Evolutionary conservation across 1,284 basidiomycete genomes (phyloP).

Genomic region (Earliella scabrosa): DNA sequence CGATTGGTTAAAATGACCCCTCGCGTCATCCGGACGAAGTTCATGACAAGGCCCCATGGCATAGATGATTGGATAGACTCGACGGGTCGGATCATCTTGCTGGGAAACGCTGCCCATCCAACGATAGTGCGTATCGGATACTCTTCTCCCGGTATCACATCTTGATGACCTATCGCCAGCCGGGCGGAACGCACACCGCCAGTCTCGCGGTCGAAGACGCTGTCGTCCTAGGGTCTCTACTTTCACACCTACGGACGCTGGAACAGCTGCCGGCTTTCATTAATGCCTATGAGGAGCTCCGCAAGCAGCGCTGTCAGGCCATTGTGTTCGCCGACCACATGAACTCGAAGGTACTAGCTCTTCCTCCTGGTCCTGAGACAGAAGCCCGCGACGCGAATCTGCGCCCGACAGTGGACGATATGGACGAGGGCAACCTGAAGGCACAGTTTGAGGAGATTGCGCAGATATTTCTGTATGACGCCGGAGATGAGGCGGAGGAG

Average conservation of each 20-base stretch:
- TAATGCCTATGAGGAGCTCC: conserved; percentile 49
- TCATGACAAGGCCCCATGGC: conserved; percentile 37
- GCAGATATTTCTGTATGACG: conserved; percentile 37
- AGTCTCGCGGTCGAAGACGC: conserved; percentile 49
- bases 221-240: conserved; percentile 49
- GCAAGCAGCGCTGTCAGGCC: conserved; percentile 41
- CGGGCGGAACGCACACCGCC: conserved; percentile 43
- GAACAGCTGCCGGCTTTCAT: conserved; percentile 48
- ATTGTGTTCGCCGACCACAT: conserved; percentile 42
- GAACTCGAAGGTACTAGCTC: conserved; percentile 39
- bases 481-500: conserved; percentile 39
- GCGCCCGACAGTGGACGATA: conserved; percentile 23
- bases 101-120: conserved; percentile 56
- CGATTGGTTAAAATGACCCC: conserved; percentile 47
- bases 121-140: conserved; percentile 40
- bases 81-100: conserved; percentile 43
- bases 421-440: conserved; percentile 32
- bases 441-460: conserved; percentile 34
- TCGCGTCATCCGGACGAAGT: conserved; percentile 34
- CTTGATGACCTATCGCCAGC: conserved; percentile 17
- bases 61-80: conserved; percentile 62
- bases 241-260: conserved; percentile 44
- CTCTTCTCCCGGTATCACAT: background rate
- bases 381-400: conserved; percentile 44
- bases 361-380: conserved; percentile 45